Base-by-base conservation (phyloP, 2,329 filamentous ascomycete species). In the Ophiocordyceps sinensis region DNA sequence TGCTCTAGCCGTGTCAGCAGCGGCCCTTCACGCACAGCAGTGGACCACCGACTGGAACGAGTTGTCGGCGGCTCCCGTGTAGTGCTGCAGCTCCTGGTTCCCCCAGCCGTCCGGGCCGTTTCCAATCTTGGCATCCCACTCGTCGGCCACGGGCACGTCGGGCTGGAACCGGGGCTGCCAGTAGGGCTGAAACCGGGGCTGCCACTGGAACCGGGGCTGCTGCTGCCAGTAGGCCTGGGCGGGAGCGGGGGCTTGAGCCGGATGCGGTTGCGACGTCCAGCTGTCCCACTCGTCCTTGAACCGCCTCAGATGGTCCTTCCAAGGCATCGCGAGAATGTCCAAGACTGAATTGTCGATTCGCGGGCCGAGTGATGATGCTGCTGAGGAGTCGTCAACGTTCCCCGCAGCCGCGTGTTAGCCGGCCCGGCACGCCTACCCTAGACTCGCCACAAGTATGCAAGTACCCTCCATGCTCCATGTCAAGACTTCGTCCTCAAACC, bases 71-170 rank as follows among this genome's bases (percentile, higher is more conserved):
- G 58, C 53, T 29, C 65, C 57, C 6, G 69, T 70, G 52, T 78
- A 78, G 57, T 72, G 68, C 55, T 78, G 66, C 38, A 72, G 59
- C 58, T 78, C 74, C 45, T 74, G 68, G 51, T 78, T 78, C 19
- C 74, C 74, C 74, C 74, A 78, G 31, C 74, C 73, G 50, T 74
- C 66, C n/a, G 64, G 66, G 26, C 73, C 73, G 29, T 67, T 68
- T 26, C 68, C 66, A 37, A 70, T 61, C 52, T 75, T 71, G 28
- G 71, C 66, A 5, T 70, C 59, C 60, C 75, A 78, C 46, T 75
- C 66, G 3, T 60, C 54, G 0, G 60, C 61, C 3, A 77, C 61
- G 0, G 69, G 63, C 3, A 61, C 58, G 13, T 61, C 55, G 1
- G 68, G 62, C 26, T 61, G 54, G 49, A 77, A 73, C 8, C 60